Evolutionary conservation across 306 rosid species (phyloP).

Genomic region (Sesbania bispinosa): DNA sequence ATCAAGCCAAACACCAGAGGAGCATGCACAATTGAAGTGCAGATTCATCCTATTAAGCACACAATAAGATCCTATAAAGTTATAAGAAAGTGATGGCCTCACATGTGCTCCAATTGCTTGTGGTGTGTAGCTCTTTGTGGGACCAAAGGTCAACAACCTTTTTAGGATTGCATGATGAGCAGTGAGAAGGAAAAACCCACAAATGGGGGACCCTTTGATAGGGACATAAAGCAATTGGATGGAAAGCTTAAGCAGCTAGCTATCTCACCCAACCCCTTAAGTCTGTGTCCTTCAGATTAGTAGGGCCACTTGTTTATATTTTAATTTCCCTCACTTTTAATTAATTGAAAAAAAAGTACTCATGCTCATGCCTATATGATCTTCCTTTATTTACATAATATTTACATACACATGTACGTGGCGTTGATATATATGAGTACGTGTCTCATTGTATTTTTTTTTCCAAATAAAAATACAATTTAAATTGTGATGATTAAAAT

Average conservation of each 20-base stretch:
- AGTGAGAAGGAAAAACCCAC: constrained; percentile 29
- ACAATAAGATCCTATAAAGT: constrained; percentile 10
- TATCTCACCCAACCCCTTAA: constrained; percentile 23
- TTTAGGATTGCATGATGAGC: constrained; percentile 44
- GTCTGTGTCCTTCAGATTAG: constrained; percentile 23
- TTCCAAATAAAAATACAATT: too few relatives aligned
- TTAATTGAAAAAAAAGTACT: too few relatives aligned
- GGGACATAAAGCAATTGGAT: constrained; percentile 31
- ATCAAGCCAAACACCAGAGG: constrained; percentile 3
- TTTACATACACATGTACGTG: too few relatives aligned
- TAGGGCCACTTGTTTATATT: constrained; percentile 21
- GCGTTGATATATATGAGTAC: too few relatives aligned
- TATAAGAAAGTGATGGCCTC: constrained; percentile 19
- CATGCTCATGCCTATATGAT: too few relatives aligned
- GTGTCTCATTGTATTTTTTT: too few relatives aligned
- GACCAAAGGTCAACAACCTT: not conserved
- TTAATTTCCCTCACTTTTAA: too few relatives aligned
- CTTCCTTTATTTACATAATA: too few relatives aligned
- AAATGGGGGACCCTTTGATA: constrained; percentile 27
- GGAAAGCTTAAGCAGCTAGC: constrained; percentile 18
- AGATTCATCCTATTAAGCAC: constrained; percentile 17
- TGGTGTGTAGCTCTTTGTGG: constrained; percentile 24
- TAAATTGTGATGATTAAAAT: too few relatives aligned
- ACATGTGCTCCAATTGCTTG: constrained; percentile 35
- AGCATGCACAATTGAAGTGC: constrained; percentile 28